Evolutionary conservation across 805 yeast species (phyloP), one percentile per base, ranked within the genome.

Genomic region (Barnettozyma wickerhamii): DNA sequence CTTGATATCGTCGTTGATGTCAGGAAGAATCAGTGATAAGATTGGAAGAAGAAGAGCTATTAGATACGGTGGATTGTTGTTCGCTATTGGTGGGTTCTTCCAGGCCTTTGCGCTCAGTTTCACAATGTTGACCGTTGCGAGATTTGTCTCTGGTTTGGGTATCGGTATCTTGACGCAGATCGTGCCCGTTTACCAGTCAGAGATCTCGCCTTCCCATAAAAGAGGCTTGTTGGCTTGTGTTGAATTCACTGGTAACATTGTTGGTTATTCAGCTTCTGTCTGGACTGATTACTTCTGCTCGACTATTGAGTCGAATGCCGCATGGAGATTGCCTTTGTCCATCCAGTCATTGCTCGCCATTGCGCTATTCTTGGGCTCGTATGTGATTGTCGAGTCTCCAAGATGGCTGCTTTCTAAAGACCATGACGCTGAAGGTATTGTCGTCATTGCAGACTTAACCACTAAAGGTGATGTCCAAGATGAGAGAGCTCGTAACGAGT

Each of bases 401-500:
- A 71, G 96, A 50, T 89, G 96, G 95, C 68, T 90, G 38, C 65
- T 90, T 28, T 90, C 85, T 58, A 82, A 83, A 46, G 95, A 88
- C 56, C 75, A 72, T 48, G 87, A 81, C 46, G 75, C 71, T 38
- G 96, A 90, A 61, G 96, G 96, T 1, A 71, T 89, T 63, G 71
- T 83, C 19, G 95, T 86, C 13, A 79, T 90, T 59, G 87, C 91
- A 6, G 89, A 87, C 58, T 71, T 90, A 38, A 85, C 84, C 52
- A 79, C 91, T 0, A 79, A 77, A 41, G 95, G 95, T 4, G 80
- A 83, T 48, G 80, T 82, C 7, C 81, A 80, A 52, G 79, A 78
- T 45, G 81, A 77, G 14, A 59, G 59, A 30, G 95, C 96, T 3
- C 74, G 75, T 38, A 75, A 67, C 23, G 95, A 89, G 60, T 89